Evolutionary conservation across 1,139 yeast species (phyloP), one percentile per base, ranked within the genome.

Genomic region (Yamadazyma dushanensis): DNA sequence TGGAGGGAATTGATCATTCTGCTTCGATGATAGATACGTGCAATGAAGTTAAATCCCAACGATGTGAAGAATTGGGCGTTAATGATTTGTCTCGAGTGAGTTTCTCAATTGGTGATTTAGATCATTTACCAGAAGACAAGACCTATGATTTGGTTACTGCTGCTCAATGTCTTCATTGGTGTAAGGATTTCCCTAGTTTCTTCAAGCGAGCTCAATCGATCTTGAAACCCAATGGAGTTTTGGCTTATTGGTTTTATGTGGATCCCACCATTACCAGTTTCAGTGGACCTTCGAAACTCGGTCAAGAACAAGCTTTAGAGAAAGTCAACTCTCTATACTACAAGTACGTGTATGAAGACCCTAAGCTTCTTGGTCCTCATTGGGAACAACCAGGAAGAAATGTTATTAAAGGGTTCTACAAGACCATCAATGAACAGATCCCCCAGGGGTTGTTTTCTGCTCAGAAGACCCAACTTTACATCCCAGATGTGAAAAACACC

Each of bases 101-200:
- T 5, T 70, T 70, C 45, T 46, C 51, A 26, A 51, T 54, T 11
- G 70, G 70, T 0, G 57, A 70, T 2, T 69, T 61, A 5, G 74
- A 67, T 36, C 58, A 57, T 19, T 59, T 65, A 34, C 46, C 40
- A n/a, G 38, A 36, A 4, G 53, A 52, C 26, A 50, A 50, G 4
- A 46, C 43, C 4, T 47, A 60, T 29, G 73, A 66, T 41, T 56
- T 70, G 38, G 61, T 70, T 24, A 66, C 71, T 7, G 73, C 70
- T 5, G 76, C 75, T 4, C 71, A 70, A 43, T 69, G 75, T 41
- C 56, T 70, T 29, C 76, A 70, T 43, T 70, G 76, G 76, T 65
- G 69, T 37, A 47, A 59, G 32, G 71, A 68, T 41, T 64, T 57
- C 45, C 57, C 54, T 11, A 30, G 44, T 5, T 66, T 69, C 39